Percentiles rank a stretch among this genome's conserved stretches.
Conservation (phyloP, 345 rosid species). For the Cardamine chenopodiifolia region DNA sequence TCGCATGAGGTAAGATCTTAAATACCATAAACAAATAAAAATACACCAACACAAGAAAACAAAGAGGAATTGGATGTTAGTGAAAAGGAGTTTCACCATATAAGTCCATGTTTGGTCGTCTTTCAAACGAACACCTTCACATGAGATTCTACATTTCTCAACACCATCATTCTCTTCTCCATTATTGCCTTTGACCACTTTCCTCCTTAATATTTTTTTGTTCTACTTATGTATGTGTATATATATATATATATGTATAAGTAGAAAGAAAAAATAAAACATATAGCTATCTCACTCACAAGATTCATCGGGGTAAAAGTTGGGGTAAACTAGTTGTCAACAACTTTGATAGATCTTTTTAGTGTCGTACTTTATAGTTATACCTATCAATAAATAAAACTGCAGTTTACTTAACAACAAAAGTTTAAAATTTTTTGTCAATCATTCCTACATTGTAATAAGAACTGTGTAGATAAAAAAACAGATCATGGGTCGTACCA, state of each 20-base stretch:
- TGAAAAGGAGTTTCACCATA: conserved; percentile 38
- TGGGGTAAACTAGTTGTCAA: conserved; percentile 23
- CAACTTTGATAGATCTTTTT: conserved; percentile 25
- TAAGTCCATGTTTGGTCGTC: conserved; percentile 48
- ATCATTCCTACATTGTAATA: not conserved
- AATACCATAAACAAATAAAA: not conserved
- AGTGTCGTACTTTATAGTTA: not conserved
- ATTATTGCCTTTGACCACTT: conserved; percentile 91
- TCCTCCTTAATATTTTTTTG: conserved; percentile 43
- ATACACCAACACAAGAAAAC: not conserved
- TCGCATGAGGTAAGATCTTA: conserved; percentile 35
- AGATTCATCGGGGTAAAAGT: conserved; percentile 25
- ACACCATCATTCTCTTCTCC: conserved; percentile 55
- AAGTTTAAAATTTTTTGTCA: not conserved
- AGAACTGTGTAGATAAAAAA: not conserved
- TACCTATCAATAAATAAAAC: not conserved
- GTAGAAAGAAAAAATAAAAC: not conserved
- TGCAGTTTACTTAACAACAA: not conserved
- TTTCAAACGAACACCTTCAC: conserved; percentile 62
- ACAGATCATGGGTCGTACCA: not conserved
- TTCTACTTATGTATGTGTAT: not conserved
- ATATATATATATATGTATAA: not conserved
- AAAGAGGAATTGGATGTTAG: conserved; percentile 29
- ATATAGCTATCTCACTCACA: conserved; percentile 1
- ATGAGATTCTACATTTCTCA: conserved; percentile 59